Conservation (phyloP, 192 early-diverging fungal genomes). For the Rhizophagus clarus region DNA sequence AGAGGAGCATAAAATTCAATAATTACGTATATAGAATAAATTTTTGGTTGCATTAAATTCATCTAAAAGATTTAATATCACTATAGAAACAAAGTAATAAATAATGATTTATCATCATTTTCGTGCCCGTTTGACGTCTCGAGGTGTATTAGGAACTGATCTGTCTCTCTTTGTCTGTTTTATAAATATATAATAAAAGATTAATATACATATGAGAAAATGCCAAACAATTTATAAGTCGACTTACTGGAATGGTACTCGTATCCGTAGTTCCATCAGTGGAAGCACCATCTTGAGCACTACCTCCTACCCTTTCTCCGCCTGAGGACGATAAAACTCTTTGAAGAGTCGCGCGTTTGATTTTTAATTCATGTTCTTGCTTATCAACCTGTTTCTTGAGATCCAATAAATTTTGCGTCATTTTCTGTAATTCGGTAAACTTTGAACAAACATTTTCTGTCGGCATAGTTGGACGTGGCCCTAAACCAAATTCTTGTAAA, state of each 20-base stretch:
- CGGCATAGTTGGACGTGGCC: slow-evolving; percentile 71
- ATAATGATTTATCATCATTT: neutral
- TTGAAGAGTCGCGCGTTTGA: slow-evolving; percentile 19
- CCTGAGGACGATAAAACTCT: neutral
- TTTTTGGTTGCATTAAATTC: neutral
- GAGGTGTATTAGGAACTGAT: neutral
- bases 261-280: neutral
- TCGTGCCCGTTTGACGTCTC: neutral
- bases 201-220: neutral
- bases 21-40: neutral
- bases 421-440: slow-evolving; percentile 76
- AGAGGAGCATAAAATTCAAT: neutral
- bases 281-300: neutral
- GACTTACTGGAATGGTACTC: slow-evolving; percentile 1
- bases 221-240: neutral
- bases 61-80: neutral
- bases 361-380: slow-evolving; percentile 72
- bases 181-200: neutral
- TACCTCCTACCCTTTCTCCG: neutral
- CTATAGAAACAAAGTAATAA: too few relatives aligned
- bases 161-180: neutral
- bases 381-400: slow-evolving; percentile 83
- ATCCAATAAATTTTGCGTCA: slow-evolving; percentile 78
- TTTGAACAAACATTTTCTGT: slow-evolving; percentile 78
- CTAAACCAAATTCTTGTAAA: slow-evolving; percentile 59